Evolutionary conservation across 768 basidiomycete genomes (phyloP).

Genomic region (Boletus edulis): DNA sequence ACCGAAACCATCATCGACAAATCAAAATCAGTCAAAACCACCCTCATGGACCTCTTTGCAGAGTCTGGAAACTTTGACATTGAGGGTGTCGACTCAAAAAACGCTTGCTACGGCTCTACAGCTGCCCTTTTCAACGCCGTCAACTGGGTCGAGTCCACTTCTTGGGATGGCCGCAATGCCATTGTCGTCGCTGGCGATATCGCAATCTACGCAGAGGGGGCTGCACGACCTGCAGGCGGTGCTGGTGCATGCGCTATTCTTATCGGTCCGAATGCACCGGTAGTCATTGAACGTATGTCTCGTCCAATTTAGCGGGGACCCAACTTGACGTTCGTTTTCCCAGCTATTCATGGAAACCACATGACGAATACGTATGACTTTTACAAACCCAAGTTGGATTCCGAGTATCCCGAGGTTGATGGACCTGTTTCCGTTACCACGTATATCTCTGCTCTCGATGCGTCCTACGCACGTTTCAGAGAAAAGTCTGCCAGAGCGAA

Average conservation of each 20-base stretch:
- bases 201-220: constrained; percentile 95
- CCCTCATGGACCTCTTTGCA: constrained; percentile 97
- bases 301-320: background rate
- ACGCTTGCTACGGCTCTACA: constrained; percentile 98
- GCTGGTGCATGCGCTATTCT: constrained; percentile 94
- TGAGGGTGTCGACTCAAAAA: constrained; percentile 98
- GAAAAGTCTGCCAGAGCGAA: constrained; percentile 71
- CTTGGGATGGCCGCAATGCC: constrained; percentile 97
- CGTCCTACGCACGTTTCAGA: constrained; percentile 81
- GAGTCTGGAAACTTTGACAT: constrained; percentile 93
- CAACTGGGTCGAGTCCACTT: constrained; percentile 96
- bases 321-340: constrained; percentile 11
- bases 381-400: constrained; percentile 96
- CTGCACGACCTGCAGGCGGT: constrained; percentile 93
- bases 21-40: constrained; percentile 97
- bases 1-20: constrained; percentile 99
- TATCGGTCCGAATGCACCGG: constrained; percentile 93
- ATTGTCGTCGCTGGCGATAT: constrained; percentile 97
- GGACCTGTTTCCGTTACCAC: constrained; percentile 95
- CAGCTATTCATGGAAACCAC: constrained; percentile 94
- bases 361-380: constrained; percentile 99
- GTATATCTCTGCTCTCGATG: constrained; percentile 92
- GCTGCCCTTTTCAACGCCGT: constrained; percentile 98
- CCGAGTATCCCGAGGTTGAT: constrained; percentile 96
- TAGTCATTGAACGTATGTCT: constrained; percentile 89